Conservation (phyloP, 345 rosid species). For the Citrus australasica region DNA sequence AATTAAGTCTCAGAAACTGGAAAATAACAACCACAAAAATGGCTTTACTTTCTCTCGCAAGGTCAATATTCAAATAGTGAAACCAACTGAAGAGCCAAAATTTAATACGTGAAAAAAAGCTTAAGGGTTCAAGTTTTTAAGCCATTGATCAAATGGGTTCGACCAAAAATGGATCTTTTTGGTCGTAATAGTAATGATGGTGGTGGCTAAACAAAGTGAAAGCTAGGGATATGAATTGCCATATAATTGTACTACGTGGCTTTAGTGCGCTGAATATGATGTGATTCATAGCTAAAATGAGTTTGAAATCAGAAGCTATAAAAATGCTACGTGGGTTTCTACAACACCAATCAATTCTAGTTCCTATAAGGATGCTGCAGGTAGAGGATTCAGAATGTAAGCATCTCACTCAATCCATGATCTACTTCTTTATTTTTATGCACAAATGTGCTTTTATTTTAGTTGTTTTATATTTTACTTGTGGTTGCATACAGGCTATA, state of each 20-base stretch:
- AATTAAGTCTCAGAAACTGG: not conserved
- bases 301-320: constrained; percentile 9
- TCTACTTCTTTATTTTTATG: not conserved
- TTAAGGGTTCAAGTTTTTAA: not conserved
- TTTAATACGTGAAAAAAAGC: too few species aligned
- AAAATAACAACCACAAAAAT: not conserved
- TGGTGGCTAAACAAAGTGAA: not conserved
- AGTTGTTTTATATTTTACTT: too few species aligned
- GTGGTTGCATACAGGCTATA: too few species aligned
- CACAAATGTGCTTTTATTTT: too few species aligned
- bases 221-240: constrained; percentile 4
- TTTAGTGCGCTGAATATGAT: constrained; percentile 4
- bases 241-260: not conserved
- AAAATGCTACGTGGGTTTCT: constrained; percentile 4
- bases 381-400: constrained; percentile 18
- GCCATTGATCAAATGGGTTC: not conserved
- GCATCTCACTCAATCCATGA: not conserved
- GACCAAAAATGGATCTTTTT: not conserved
- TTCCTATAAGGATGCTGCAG: constrained; percentile 6
- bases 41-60: not conserved
- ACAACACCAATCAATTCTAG: constrained; percentile 1
- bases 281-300: constrained; percentile 5
- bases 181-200: not conserved
- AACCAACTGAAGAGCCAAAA: not conserved
- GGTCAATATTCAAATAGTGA: not conserved